A percentile compares a stretch with the other conserved stretches of the same genome.
Evolutionary conservation across 352 stramenopile species (phyloP).

Genomic region (Pythium insidiosum): DNA sequence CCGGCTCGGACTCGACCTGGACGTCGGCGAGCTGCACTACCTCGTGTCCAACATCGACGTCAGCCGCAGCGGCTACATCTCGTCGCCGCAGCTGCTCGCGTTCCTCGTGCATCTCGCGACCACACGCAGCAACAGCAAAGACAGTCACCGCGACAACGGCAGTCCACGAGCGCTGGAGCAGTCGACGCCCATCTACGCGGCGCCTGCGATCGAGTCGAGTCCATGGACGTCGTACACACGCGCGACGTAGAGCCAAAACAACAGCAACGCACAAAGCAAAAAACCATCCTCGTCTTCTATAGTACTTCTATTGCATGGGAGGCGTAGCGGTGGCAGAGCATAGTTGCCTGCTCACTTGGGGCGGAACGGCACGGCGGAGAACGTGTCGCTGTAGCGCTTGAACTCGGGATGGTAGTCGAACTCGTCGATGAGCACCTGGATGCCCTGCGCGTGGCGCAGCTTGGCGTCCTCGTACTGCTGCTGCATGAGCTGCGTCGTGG

Average conservation of each 20-base stretch:
- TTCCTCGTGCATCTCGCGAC: slow-evolving; percentile 44
- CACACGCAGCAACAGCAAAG: slow-evolving; percentile 4
- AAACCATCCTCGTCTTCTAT: no score
- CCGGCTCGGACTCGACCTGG: slow-evolving; percentile 56
- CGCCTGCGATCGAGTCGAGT: background rate
- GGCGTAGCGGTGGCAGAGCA: no score
- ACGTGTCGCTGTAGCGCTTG: slow-evolving; percentile 84
- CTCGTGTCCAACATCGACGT: slow-evolving; percentile 34
- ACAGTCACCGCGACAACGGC: background rate
- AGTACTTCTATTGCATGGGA: no score
- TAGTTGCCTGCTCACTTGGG: slow-evolving; percentile 31
- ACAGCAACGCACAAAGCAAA: no score
- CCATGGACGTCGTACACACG: no score
- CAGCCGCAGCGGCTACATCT: slow-evolving; percentile 48
- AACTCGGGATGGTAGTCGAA: slow-evolving; percentile 89
- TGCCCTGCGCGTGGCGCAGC: slow-evolving; percentile 69
- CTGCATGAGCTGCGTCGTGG: slow-evolving; percentile 71
- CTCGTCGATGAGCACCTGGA: slow-evolving; percentile 79
- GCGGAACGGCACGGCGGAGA: slow-evolving; percentile 74
- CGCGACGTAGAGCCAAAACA: no score
- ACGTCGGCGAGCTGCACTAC: slow-evolving; percentile 55
- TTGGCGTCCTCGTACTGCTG: slow-evolving; percentile 85
- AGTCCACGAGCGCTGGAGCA: no score
- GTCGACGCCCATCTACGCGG: no score
- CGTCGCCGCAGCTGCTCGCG: slow-evolving; percentile 44